Evolutionary conservation across 2,329 filamentous ascomycete species (phyloP).

Genomic region (Chrysoporthe austroafricana): DNA sequence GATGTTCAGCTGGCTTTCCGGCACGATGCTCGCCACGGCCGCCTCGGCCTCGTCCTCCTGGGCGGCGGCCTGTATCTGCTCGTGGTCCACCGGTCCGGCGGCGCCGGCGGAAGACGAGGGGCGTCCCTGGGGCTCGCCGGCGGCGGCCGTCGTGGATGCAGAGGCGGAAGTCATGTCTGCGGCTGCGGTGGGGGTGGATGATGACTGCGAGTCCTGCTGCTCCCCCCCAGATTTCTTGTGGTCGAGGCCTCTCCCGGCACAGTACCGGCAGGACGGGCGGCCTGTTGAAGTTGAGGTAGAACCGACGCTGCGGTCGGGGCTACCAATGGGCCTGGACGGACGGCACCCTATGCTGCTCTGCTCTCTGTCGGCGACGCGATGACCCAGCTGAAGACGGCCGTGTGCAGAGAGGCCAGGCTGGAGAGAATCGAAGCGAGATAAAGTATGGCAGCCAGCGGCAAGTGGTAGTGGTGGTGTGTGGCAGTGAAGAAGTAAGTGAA

Average conservation of each 20-base stretch:
- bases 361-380: neutral
- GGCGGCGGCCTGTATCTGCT: neutral
- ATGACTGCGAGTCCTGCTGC: neutral
- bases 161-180: neutral
- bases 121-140: slow-evolving; percentile 9
- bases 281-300: neutral
- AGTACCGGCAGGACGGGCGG: neutral
- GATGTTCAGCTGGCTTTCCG: slow-evolving; percentile 25
- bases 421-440: neutral
- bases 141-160: neutral
- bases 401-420: neutral
- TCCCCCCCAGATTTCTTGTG: neutral
- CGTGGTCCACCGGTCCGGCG: slow-evolving; percentile 14
- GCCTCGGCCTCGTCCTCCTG: slow-evolving; percentile 12
- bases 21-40: slow-evolving; percentile 21
- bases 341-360: neutral
- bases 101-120: neutral
- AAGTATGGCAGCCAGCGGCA: neutral
- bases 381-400: neutral
- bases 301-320: neutral
- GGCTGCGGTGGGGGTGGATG: neutral
- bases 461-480: neutral
- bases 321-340: neutral
- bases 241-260: neutral
- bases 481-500: neutral